Conservation (phyloP, 2,329 filamentous ascomycete species). For the Plenodomus tracheiphilus region DNA sequence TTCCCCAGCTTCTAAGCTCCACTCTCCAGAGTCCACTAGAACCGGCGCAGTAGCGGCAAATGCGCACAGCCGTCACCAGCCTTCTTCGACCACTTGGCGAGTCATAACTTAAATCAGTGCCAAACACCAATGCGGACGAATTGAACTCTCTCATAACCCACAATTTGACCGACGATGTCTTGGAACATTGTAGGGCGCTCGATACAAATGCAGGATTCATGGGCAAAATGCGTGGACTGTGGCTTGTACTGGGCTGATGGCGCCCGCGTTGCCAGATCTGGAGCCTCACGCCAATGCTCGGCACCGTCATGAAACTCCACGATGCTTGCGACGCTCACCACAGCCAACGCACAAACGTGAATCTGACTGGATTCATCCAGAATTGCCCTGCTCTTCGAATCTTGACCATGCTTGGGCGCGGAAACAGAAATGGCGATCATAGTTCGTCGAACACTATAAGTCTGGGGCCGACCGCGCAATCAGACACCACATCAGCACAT, state of each 20-base stretch:
- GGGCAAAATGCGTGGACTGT: slow-evolving; percentile 1
- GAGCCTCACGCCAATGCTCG: slow-evolving; percentile 1
- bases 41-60: background rate
- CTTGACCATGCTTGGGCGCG: background rate
- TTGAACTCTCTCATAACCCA: background rate
- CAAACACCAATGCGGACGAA: background rate
- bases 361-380: background rate
- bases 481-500: background rate
- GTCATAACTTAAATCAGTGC: background rate
- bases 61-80: background rate
- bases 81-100: background rate
- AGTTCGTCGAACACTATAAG: background rate
- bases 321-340: background rate
- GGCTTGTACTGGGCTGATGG: slow-evolving; percentile 1
- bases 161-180: background rate
- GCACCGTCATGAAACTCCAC: background rate
- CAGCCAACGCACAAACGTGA: background rate
- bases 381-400: background rate
- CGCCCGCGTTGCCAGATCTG: background rate
- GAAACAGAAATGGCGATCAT: background rate
- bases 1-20: background rate
- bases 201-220: background rate
- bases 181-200: background rate
- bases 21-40: background rate
- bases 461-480: background rate